phyloP scores from a whole-genome alignment of 345 rosid genomes.

The Zanthoxylum bungeanum region DNA sequence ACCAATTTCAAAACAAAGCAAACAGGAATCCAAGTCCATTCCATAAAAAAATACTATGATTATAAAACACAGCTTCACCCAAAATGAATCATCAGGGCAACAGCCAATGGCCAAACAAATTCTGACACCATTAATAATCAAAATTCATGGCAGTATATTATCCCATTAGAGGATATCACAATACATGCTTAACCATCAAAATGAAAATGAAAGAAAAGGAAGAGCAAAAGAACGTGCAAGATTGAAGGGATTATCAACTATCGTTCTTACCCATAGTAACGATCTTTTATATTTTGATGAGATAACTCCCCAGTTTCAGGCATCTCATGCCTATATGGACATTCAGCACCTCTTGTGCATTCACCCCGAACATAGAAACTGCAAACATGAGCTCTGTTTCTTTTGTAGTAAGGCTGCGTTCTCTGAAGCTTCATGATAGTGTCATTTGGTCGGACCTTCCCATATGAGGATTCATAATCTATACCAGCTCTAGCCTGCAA shows the following conservation, averaged over 20 bases:
- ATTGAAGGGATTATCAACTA: neutral
- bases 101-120: neutral
- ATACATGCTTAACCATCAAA: neutral
- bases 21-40: neutral
- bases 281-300: conserved; percentile 94
- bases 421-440: conserved; percentile 96
- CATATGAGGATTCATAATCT: conserved; percentile 94
- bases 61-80: neutral
- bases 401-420: conserved; percentile 86
- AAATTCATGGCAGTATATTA: neutral
- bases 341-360: conserved; percentile 94
- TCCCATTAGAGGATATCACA: neutral
- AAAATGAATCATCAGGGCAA: conserved; percentile 3
- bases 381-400: conserved; percentile 95
- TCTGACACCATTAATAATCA: neutral
- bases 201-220: neutral
- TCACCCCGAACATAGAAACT: conserved; percentile 92
- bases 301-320: conserved; percentile 91
- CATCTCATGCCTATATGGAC: conserved; percentile 98
- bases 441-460: conserved; percentile 82
- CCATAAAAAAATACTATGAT: neutral
- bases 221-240: neutral
- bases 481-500: conserved; percentile 92
- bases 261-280: conserved; percentile 98
- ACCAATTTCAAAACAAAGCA: neutral